These are phyloP conservation scores for Cercospora nicotianae DNA, from an alignment of 2,329 filamentous ascomycete genomes.

Conservation along the genomic window DNA sequence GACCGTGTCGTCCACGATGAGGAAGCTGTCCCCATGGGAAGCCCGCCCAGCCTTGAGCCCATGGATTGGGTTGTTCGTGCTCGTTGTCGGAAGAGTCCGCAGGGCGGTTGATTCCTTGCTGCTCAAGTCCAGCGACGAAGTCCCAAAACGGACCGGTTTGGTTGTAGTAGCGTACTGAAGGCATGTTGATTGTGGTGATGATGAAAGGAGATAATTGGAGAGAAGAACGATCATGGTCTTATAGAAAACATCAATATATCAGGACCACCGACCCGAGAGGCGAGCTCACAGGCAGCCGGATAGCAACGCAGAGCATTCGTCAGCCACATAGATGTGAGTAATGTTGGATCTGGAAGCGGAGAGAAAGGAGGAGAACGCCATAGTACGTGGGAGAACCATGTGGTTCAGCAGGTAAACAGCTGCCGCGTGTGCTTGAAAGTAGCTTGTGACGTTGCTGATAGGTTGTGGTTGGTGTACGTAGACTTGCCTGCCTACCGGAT, in stretches of 20 bases:
- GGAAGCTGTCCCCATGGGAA: constrained; percentile 39
- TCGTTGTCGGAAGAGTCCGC: constrained; percentile 35
- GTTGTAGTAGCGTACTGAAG: constrained; percentile 56
- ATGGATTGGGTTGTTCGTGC: constrained; percentile 28
- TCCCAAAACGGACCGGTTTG: constrained; percentile 58
- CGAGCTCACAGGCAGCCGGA: constrained; percentile 17
- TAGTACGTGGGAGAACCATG: constrained; percentile 9
- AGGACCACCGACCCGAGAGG: constrained; percentile 18
- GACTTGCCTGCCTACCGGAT: constrained; percentile 4
- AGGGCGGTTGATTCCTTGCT: constrained; percentile 43
- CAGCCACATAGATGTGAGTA: constrained; percentile 12
- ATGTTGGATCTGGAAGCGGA: constrained; percentile 1
- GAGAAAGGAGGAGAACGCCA: constrained; percentile 16
- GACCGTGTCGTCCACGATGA: constrained; percentile 31
- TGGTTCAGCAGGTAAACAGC: constrained; percentile 15
- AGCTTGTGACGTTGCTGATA: constrained; percentile 23
- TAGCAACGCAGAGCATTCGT: constrained; percentile 20
- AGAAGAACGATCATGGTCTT: not conserved
- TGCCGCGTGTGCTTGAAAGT: constrained; percentile 22
- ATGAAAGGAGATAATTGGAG: constrained; percentile 7
- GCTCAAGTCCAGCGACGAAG: constrained; percentile 53
- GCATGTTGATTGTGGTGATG: constrained; percentile 46
- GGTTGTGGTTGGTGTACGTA: constrained; percentile 25
- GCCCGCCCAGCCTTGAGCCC: constrained; percentile 41
- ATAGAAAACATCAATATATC: constrained; percentile 4